Base-by-base conservation (phyloP, 192 early-diverging fungal species). In the Backusella parvicylindrica region DNA sequence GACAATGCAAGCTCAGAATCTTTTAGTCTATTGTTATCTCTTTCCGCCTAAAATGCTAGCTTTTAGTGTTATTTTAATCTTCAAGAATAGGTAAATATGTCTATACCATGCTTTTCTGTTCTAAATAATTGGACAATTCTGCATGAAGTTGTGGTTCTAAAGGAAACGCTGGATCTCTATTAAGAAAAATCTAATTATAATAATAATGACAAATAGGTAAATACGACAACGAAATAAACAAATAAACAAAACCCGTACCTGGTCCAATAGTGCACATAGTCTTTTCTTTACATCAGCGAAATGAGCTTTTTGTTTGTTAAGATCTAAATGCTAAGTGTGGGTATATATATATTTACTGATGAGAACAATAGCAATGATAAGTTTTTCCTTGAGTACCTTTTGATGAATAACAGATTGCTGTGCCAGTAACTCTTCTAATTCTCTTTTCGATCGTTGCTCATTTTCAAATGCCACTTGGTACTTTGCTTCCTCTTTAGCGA, bases 391-490 rank as follows among this genome's bases (percentile, higher is more conserved):
- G 28, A 30, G 38, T 70, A 70, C 68, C 28, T 41, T 47, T 18
- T 41, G n/a, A 47, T 41, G 23, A 31, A n/a, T 43, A 26, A 3
- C 23, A 6, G 18, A 8, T 30, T 64, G 26, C 1, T 43, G 60
- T 13, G 6, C n/a, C n/a, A 32, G 37, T 11, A 66, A 11, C 1
- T n/a, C 40, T 67, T 77, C 76, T 21, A 72, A 72, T 49, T 77
- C 70, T 36, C 56, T 56, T 50, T 64, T 77, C 2, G 63, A 60
- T 35, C 41, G 33, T 47, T 73, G 74, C 33, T 80, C 79, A 36
- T 38, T 64, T 43, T 80, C 79, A 76, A 80, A 80, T 2, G 79
- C 74, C 2, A 43, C 13, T 6, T 80, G 79, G 33, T 80, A 80
- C 49, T 76, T 74, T 13, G 64, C 69, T 36, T 75, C 65, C 64